phyloP scores from a whole-genome alignment of 2,329 filamentous ascomycete species.

The Exophiala lecanii-corni region DNA sequence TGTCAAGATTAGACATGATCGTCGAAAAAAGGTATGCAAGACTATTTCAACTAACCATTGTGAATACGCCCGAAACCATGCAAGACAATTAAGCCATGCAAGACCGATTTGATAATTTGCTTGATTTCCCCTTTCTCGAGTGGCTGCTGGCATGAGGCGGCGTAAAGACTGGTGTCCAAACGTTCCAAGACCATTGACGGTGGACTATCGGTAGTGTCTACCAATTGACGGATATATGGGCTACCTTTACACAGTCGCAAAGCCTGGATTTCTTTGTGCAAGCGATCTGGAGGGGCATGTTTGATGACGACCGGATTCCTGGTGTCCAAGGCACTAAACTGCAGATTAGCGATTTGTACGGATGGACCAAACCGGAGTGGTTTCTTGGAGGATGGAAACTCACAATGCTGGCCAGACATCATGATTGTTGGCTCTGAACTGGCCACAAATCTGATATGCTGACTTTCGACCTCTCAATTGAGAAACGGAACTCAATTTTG shows the following conservation, averaged over 20 bases:
- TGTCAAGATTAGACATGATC: neutral
- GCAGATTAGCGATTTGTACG: no score
- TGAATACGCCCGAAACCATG: neutral
- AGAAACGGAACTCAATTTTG: neutral
- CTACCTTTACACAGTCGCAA: neutral
- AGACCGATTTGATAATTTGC: neutral
- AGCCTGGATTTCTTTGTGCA: neutral
- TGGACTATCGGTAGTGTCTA: neutral
- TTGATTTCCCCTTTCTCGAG: neutral
- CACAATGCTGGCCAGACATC: conserved; percentile 2
- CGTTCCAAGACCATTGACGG: conserved; percentile 2
- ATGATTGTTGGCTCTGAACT: conserved; percentile 1
- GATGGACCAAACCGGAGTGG: no score
- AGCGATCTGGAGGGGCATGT: neutral
- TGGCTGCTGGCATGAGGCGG: neutral
- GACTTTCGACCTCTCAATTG: neutral
- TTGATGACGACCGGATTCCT: conserved; percentile 1
- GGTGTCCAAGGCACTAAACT: neutral
- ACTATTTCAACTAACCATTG: neutral
- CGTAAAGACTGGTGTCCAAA: neutral
- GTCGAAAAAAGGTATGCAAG: no score
- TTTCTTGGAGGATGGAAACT: neutral
- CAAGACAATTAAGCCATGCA: neutral
- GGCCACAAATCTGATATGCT: neutral
- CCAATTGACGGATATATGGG: conserved; percentile 1